A percentile compares a stretch with the other conserved stretches of the same genome.
phyloP scores from a whole-genome alignment of 371 early-diverging fungal genomes.

The Mucor mucedo region DNA sequence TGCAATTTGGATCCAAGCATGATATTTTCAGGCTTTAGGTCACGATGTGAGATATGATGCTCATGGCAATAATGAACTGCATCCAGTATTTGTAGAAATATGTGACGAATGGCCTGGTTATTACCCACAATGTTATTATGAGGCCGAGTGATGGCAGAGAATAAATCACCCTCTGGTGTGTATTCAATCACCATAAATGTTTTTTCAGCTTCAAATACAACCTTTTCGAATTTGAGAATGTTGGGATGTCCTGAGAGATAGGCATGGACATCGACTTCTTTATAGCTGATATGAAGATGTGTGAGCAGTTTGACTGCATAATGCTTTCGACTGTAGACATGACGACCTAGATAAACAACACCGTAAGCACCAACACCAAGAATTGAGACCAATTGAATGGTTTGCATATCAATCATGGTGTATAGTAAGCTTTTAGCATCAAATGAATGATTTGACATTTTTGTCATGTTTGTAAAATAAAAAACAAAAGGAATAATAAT shows the following conservation, averaged over 20 bases:
- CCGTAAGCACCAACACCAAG: slow-evolving; percentile 77
- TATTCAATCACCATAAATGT: slow-evolving; percentile 83
- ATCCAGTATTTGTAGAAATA: slow-evolving; percentile 84
- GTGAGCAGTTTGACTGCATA: slow-evolving; percentile 73
- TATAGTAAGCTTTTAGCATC: slow-evolving; percentile 50
- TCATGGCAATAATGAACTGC: slow-evolving; percentile 84
- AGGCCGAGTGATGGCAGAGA: slow-evolving; percentile 56
- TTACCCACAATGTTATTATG: slow-evolving; percentile 59
- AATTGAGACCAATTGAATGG: slow-evolving; percentile 59
- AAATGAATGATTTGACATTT: neutral
- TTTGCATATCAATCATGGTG: slow-evolving; percentile 53
- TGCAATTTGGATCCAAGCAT: slow-evolving; percentile 57
- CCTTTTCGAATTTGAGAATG: slow-evolving; percentile 71
- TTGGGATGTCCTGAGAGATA: slow-evolving; percentile 68
- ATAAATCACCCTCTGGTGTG: slow-evolving; percentile 78
- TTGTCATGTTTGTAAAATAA: neutral
- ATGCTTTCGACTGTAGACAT: slow-evolving; percentile 45
- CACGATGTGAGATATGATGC: slow-evolving; percentile 84
- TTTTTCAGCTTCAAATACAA: slow-evolving; percentile 70
- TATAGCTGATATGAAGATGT: slow-evolving; percentile 39
- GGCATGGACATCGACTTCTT: slow-evolving; percentile 63
- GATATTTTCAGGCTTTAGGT: slow-evolving; percentile 94
- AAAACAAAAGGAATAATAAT: neutral
- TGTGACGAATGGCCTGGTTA: slow-evolving; percentile 65
- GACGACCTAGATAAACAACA: slow-evolving; percentile 69